Evolutionary conservation across 768 basidiomycete genomes (phyloP), one percentile per base, ranked within the genome.

Genomic region (Infundibulicybe gibba): DNA sequence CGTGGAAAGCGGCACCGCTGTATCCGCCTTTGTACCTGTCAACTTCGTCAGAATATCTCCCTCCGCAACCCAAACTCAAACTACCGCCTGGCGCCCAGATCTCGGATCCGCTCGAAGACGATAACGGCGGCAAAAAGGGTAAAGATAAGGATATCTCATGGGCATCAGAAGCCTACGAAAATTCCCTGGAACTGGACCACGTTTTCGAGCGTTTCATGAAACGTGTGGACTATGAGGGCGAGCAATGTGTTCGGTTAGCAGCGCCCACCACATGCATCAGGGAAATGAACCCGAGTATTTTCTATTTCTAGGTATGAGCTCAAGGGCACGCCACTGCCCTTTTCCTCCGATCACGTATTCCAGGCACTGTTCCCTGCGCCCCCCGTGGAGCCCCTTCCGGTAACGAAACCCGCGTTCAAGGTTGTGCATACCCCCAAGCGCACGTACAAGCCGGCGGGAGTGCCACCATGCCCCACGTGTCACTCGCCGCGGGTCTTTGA

Each of bases 201-300:
- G 80, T 91, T 3, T 97, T 98, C 61, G 87, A 94, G 55, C 75
- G 80, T 14, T 98, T 97, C 59, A 81, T 80, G 43, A 80, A 81
- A 56, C 74, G 92, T 31, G 79, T 91, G 10, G 72, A 67, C 34
- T 72, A 77, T 51, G 83, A 86, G 58, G 83, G 85, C 19, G 79
- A 86, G 54, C 95, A 98, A 61, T 94, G 94, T 54, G 69, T 98
- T 41, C 77, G 95, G 92, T 94, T 48, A 43, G 81, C 71, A 17
- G 35, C 32, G 48, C 50, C 19, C 32, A n/a, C 43, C 25, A 39
- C 3, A 20, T 30, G 43, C 13, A 12, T 15, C 34, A 37, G 8
- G 25, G 8, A 25, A 25, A 25, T 8, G 4, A n/a, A 32, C 34
- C 32, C 17, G n/a, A 40, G 51, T 21, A 48, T 38, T 21, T 35